A percentile compares a stretch with the other conserved stretches of the same genome.
Evolutionary conservation across 495 filamentous ascomycete genomes (phyloP).

Genomic region (Hypomontagnella monticulosa): DNA sequence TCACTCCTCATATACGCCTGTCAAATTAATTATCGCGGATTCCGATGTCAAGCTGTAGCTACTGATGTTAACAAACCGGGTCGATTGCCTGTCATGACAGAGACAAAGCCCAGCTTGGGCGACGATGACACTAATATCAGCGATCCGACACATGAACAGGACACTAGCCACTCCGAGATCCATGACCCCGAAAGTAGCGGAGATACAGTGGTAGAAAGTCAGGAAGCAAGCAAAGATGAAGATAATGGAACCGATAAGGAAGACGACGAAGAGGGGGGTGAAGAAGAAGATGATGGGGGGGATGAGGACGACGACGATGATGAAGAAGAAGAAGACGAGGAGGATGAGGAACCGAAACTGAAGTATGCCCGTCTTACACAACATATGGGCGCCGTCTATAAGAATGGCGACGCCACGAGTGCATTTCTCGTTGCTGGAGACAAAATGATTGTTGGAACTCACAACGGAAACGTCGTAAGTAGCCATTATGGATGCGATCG

Average conservation of each 20-base stretch:
- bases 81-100: constrained; percentile 53
- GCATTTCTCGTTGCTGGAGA: constrained; percentile 88
- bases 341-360: constrained; percentile 94
- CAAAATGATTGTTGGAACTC: constrained; percentile 97
- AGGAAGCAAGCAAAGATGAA: constrained; percentile 23
- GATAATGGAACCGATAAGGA: constrained; percentile 31
- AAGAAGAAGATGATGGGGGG: constrained; percentile 49
- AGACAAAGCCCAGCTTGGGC: constrained; percentile 53
- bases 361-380: constrained; percentile 90
- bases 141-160: constrained; percentile 13
- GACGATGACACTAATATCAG: constrained; percentile 33
- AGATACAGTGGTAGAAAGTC: constrained; percentile 5
- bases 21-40: constrained; percentile 1
- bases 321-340: constrained; percentile 81
- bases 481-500: constrained; percentile 25
- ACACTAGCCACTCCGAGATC: neutral
- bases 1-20: neutral
- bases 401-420: constrained; percentile 94
- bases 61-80: constrained; percentile 24
- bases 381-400: constrained; percentile 81
- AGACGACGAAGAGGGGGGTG: constrained; percentile 50
- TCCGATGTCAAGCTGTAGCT: neutral
- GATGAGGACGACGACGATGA: constrained; percentile 63
- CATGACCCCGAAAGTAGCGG: neutral
- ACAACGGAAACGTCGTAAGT: constrained; percentile 95